Percentiles rank a stretch among this genome's conserved stretches.
Evolutionary conservation across 2,329 filamentous ascomycete species (phyloP).

Genomic region (Alternaria sp.): DNA sequence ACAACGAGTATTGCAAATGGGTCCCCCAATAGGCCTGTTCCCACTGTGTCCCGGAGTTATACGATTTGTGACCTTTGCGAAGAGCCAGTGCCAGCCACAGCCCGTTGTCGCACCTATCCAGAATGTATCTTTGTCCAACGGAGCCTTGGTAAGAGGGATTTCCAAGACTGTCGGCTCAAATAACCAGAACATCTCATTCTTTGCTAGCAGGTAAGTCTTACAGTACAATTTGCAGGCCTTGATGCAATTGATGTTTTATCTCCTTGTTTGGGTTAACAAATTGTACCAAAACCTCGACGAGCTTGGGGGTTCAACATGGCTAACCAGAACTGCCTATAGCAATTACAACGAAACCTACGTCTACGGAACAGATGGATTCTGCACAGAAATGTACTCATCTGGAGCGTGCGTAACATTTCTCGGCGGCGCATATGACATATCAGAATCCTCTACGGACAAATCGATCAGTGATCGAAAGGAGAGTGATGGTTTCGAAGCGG

Average conservation of each 20-base stretch:
- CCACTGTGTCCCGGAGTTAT: conserved; percentile 5
- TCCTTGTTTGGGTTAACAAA: background rate
- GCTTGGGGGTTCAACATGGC: conserved; percentile 2
- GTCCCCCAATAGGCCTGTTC: background rate
- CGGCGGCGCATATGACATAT: conserved; percentile 22
- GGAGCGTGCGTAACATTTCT: conserved; percentile 24
- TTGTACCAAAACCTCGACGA: conserved; percentile 1
- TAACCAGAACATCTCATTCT: conserved; percentile 27
- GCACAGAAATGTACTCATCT: conserved; percentile 15
- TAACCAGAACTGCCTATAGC: conserved; percentile 17
- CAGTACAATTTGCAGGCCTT: conserved; percentile 1
- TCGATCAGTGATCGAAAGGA: conserved; percentile 13
- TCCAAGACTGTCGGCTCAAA: conserved; percentile 26
- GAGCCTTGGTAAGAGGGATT: conserved; percentile 21
- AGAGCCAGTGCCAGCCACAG: conserved; percentile 18
- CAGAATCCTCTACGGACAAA: conserved; percentile 18
- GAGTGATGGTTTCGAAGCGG: conserved; percentile 22
- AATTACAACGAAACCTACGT: conserved; percentile 31
- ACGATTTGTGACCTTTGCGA: conserved; percentile 1
- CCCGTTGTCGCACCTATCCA: conserved; percentile 22
- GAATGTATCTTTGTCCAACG: conserved; percentile 25
- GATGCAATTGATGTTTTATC: conserved; percentile 1
- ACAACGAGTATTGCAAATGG: conserved; percentile 14
- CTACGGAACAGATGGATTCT: conserved; percentile 23
- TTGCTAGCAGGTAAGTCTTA: conserved; percentile 26